phyloP scores from a whole-genome alignment of 352 stramenopile species.

The Pythium scleroteichum region DNA sequence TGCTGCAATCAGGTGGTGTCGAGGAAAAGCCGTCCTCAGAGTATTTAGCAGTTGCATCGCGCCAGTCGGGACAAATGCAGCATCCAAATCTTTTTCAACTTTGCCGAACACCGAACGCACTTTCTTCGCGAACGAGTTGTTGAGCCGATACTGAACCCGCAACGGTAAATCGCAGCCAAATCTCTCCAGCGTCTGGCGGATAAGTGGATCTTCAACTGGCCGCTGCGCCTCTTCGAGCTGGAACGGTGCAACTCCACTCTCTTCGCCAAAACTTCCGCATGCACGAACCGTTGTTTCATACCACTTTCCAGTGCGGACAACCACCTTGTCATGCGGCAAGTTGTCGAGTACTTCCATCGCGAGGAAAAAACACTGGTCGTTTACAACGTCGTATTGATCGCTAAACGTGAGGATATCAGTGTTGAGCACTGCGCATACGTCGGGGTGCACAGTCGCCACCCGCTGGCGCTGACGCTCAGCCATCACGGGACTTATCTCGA shows the following conservation, averaged over 20 bases:
- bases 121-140: constrained; percentile 47
- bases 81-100: constrained; percentile 48
- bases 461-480: constrained; percentile 74
- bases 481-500: constrained; percentile 90
- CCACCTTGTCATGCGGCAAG: constrained; percentile 90
- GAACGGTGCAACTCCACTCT: background rate
- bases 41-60: constrained; percentile 87
- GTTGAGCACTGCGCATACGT: constrained; percentile 75
- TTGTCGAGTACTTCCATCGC: constrained; percentile 92
- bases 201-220: constrained; percentile 66
- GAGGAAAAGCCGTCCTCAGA: constrained; percentile 72
- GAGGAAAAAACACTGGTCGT: constrained; percentile 73
- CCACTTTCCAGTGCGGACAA: constrained; percentile 74
- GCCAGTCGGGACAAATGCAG: constrained; percentile 87
- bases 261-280: constrained; percentile 8
- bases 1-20: constrained; percentile 85
- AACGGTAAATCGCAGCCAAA: constrained; percentile 80
- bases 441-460: constrained; percentile 54
- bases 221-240: constrained; percentile 49
- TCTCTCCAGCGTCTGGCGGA: constrained; percentile 67
- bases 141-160: constrained; percentile 59
- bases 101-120: constrained; percentile 57
- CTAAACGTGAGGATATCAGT: constrained; percentile 79
- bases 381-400: constrained; percentile 52
- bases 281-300: constrained; percentile 66